Base-by-base conservation (phyloP, 2,329 filamentous ascomycete genomes). In the Neofusicoccum kwambonambiense region DNA sequence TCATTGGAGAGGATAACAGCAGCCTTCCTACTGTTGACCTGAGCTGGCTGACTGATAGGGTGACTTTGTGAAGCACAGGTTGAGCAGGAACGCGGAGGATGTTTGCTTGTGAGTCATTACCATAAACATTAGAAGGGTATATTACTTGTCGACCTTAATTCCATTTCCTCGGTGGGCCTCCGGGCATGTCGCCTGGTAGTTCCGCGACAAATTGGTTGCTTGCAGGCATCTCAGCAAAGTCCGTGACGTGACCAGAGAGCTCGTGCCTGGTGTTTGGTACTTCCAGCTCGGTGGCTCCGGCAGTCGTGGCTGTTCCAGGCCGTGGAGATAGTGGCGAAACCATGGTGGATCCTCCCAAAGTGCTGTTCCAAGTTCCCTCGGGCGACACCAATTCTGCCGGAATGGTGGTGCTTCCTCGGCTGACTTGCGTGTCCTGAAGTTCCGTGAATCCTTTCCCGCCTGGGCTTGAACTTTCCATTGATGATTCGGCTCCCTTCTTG, bases 211-310 rank as follows among this genome's bases (percentile, higher is more conserved):
- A 58, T 37, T 58, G 19, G 22, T 44, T 58, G 11, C 54, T 58
- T 6, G 54, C 54, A 8, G 54, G 54, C 54, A 58, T 58, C 39
- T 58, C 54, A 1, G 54, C 54, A 58, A 58, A 58, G 22, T 58
- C 54, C 1, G 54, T 58, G 22, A 19, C 54, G 9, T 58, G 54
- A 3, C 54, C 54, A 6, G 22, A 3, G 9, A 58, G 39, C 15
- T 58, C 54, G 27, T 58, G 54, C 15, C 39, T 31, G 8, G 19
- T 44, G 17, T 58, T n/a, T 7, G 54, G 54, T 22, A 44, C 54
- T 15, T 58, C 54, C 54, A 58, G 44, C 12, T 58, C 54, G 12
- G 54, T 45, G 8, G 39, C 54, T 7, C 41, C 54, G 1, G 11
- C 54, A 9, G 49, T 4, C 2, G 39, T 58, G 9, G 22, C 39